A percentile compares a stretch with the other conserved stretches of the same genome.
These are phyloP conservation scores for Francoa sonchifolia DNA, from an alignment of 441 rosid genomes.

Conservation along the genomic window DNA sequence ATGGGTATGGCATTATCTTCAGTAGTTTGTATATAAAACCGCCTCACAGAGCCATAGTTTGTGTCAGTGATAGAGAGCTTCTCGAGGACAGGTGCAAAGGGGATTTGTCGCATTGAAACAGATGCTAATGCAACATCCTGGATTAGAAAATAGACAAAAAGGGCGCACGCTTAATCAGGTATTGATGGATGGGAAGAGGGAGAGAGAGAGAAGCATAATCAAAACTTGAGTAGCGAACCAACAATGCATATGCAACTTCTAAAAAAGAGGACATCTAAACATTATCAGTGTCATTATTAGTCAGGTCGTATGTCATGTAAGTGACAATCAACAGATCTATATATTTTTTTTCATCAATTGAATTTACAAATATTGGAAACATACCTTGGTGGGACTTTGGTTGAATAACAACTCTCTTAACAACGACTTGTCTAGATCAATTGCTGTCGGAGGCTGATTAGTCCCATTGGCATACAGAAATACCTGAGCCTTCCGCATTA, in stretches of 20 bases:
- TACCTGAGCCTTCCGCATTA: constrained; percentile 57
- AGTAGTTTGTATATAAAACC: constrained; percentile 60
- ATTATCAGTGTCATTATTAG: too few relatives aligned
- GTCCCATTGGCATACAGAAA: constrained; percentile 75
- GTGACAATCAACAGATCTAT: too few relatives aligned
- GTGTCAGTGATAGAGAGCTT: constrained; percentile 57
- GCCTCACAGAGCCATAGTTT: constrained; percentile 67
- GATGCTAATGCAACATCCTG: constrained; percentile 88
- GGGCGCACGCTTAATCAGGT: too few relatives aligned
- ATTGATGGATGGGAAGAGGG: constrained; percentile 3
- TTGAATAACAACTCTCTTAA: constrained; percentile 61
- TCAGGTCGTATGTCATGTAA: too few relatives aligned
- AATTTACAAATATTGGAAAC: not conserved
- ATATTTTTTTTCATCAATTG: not conserved
- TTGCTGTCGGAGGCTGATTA: constrained; percentile 67
- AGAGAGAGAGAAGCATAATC: constrained; percentile 3
- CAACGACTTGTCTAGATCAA: constrained; percentile 66
- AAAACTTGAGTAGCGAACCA: too few relatives aligned
- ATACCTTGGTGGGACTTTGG: constrained; percentile 75
- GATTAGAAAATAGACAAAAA: too few relatives aligned
- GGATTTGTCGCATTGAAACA: constrained; percentile 81
- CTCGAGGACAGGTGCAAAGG: constrained; percentile 86
- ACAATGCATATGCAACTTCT: too few relatives aligned
- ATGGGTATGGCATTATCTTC: constrained; percentile 73
- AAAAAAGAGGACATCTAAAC: too few relatives aligned